phyloP scores from a whole-genome alignment of 2,329 filamentous ascomycete species.

The Cercospora sp. region DNA sequence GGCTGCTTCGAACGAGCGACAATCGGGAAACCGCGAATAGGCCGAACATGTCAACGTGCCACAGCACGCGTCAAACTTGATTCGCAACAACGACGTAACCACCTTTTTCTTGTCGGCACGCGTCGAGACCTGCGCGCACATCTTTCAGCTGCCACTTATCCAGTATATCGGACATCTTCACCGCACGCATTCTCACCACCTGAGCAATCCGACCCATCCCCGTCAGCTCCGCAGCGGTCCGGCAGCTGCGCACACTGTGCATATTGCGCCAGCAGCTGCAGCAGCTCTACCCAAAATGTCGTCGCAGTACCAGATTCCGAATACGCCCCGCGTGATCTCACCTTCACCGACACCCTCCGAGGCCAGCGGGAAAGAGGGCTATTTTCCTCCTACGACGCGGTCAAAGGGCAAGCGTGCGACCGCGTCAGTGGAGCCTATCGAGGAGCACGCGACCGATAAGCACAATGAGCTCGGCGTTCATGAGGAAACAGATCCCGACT shows the following conservation, averaged over 20 bases:
- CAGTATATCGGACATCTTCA: neutral
- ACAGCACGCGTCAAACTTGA: slow-evolving; percentile 23
- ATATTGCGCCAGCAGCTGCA: slow-evolving; percentile 6
- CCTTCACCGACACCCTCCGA: slow-evolving; percentile 77
- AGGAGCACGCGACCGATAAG: slow-evolving; percentile 53
- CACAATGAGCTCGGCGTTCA: slow-evolving; percentile 20
- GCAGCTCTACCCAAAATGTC: slow-evolving; percentile 25
- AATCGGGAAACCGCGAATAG: neutral
- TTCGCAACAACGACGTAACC: slow-evolving; percentile 3
- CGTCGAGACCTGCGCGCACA: neutral
- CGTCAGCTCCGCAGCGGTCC: slow-evolving; percentile 17
- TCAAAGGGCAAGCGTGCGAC: slow-evolving; percentile 67
- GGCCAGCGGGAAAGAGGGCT: slow-evolving; percentile 56
- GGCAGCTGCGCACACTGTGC: slow-evolving; percentile 16
- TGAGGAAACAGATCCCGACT: slow-evolving; percentile 51
- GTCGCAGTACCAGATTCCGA: slow-evolving; percentile 63
- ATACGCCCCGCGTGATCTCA: slow-evolving; percentile 83
- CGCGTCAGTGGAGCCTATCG: slow-evolving; percentile 58
- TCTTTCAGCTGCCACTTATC: neutral
- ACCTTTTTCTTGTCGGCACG: neutral
- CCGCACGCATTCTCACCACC: neutral
- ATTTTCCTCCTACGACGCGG: slow-evolving; percentile 75
- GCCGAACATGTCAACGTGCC: slow-evolving; percentile 21
- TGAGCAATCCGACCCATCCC: neutral
- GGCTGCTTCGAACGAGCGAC: neutral